Percentiles rank a stretch among this genome's conserved stretches.
Evolutionary conservation across 2,329 filamentous ascomycete genomes (phyloP).

Genomic region (Penicillium aurantiogriseum): DNA sequence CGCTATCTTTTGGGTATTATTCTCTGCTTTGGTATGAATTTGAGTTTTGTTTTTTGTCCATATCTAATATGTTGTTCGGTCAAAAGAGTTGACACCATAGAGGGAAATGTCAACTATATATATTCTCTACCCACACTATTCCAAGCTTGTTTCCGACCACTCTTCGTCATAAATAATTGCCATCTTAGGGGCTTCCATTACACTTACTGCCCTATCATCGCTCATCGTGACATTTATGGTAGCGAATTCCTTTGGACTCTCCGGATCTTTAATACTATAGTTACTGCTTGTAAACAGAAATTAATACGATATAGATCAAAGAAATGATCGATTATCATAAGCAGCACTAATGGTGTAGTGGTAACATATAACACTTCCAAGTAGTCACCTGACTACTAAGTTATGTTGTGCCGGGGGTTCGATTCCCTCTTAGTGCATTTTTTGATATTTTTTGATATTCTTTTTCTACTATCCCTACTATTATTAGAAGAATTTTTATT

Average conservation of each 20-base stretch:
- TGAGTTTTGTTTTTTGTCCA: not conserved
- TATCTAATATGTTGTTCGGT: not conserved
- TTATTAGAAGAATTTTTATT: too few relatives aligned
- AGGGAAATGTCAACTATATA: not conserved
- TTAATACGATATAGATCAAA: not conserved
- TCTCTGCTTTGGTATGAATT: too few relatives aligned
- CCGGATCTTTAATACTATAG: not conserved
- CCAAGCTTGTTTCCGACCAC: not conserved
- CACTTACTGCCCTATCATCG: not conserved
- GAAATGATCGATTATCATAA: accelerated
- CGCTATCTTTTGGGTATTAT: too few relatives aligned
- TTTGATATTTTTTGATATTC: not conserved
- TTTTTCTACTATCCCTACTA: too few relatives aligned
- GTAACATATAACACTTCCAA: slow-evolving; percentile 11
- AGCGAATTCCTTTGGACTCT: not conserved
- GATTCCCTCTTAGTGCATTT: slow-evolving; percentile 9
- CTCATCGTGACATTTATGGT: not conserved
- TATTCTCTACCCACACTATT: not conserved
- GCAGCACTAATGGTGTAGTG: slow-evolving; percentile 9
- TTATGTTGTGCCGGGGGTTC: slow-evolving; percentile 9
- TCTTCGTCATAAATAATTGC: too few relatives aligned
- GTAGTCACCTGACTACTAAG: not conserved
- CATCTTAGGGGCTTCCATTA: not conserved
- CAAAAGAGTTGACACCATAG: not conserved
- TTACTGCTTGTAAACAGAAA: not conserved